Conservation (phyloP, 371 early-diverging fungal species). For the Mucor lusitanicus region DNA sequence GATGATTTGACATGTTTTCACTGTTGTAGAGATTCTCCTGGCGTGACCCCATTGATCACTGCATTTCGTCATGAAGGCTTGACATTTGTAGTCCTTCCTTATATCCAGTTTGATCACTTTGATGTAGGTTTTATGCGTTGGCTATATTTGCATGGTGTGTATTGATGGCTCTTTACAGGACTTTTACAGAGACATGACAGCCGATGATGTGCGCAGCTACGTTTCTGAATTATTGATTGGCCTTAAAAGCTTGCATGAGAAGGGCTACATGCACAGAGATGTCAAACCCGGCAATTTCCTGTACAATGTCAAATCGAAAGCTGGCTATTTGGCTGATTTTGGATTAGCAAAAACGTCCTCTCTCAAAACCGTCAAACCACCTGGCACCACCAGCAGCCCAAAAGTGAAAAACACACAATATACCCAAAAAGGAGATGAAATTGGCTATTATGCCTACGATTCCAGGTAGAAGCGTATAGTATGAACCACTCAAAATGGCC, state of each 20-base stretch:
- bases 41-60: slow-evolving; percentile 76
- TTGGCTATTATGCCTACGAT: slow-evolving; percentile 40
- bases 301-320: slow-evolving; percentile 65
- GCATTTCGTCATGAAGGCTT: slow-evolving; percentile 79
- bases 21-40: slow-evolving; percentile 20
- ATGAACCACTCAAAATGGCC: no score
- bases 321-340: slow-evolving; percentile 96
- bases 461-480: no score
- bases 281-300: slow-evolving; percentile 98
- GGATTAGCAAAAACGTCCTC: slow-evolving; percentile 89
- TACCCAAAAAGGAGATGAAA: slow-evolving; percentile 7
- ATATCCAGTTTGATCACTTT: slow-evolving; percentile 81
- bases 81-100: slow-evolving; percentile 82
- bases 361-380: background rate
- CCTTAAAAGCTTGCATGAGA: slow-evolving; percentile 71
- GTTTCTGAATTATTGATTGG: slow-evolving; percentile 79
- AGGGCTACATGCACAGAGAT: slow-evolving; percentile 88
- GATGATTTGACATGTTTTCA: no score
- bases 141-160: no score
- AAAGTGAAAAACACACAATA: background rate
- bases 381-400: background rate
- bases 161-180: slow-evolving; percentile 2
- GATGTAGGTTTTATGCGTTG: slow-evolving; percentile 60
- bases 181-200: slow-evolving; percentile 37
- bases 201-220: slow-evolving; percentile 83